A percentile compares a stretch with the other conserved stretches of the same genome.
Evolutionary conservation across 306 rosid genomes (phyloP).

Genomic region (Trichosanthes cucumerina): DNA sequence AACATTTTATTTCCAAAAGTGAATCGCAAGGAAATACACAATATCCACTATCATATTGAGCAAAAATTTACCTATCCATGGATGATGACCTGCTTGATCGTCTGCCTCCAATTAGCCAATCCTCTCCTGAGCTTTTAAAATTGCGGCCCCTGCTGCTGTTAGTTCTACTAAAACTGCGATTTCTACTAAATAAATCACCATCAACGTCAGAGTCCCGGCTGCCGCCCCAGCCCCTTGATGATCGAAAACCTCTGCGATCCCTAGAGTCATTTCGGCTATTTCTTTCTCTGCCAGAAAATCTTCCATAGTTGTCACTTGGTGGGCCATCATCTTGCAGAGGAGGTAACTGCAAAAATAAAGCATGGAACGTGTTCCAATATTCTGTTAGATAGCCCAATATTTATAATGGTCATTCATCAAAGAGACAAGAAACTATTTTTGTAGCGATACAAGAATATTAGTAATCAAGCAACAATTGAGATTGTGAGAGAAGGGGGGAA

Average conservation of each 20-base stretch:
- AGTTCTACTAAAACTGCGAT: conserved; percentile 35
- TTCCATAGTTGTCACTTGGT: conserved; percentile 69
- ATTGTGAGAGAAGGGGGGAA: background rate
- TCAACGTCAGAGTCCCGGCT: conserved; percentile 15
- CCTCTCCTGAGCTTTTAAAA: conserved; percentile 48
- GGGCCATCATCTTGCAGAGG: conserved; percentile 96
- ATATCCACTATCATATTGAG: background rate
- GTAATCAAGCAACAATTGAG: background rate
- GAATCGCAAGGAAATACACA: background rate
- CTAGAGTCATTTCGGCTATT: conserved; percentile 33
- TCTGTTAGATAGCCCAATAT: background rate
- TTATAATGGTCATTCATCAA: background rate
- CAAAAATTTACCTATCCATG: conserved; percentile 45
- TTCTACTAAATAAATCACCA: conserved; percentile 19
- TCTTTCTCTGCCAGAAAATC: conserved; percentile 56
- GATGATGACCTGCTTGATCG: conserved; percentile 62
- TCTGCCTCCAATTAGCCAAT: conserved; percentile 82
- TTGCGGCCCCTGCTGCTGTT: conserved; percentile 48
- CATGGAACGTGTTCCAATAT: background rate
- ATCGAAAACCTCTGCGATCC: conserved; percentile 48
- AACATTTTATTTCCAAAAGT: background rate
- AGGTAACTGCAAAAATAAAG: conserved; percentile 56
- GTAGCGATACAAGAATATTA: background rate
- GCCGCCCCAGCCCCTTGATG: conserved; percentile 45
- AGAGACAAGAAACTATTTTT: background rate